A percentile compares a stretch with the other conserved stretches of the same genome.
These are phyloP conservation scores for Jacaranda mimosifolia DNA, from an alignment of 257 asterid genomes.

Conservation along the genomic window DNA sequence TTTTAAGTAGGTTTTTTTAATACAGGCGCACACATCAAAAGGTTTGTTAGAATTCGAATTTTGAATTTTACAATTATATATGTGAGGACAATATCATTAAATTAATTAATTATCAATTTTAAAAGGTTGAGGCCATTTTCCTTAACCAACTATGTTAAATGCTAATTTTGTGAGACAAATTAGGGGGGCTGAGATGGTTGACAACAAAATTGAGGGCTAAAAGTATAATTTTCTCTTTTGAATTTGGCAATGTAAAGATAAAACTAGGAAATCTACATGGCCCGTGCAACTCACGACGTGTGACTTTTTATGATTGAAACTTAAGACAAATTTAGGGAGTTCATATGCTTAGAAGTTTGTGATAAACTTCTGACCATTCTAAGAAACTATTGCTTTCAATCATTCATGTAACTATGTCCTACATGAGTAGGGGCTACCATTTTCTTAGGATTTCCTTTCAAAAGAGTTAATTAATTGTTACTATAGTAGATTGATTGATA, in stretches of 20 bases:
- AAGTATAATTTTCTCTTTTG: neutral
- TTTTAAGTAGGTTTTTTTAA: too few species aligned
- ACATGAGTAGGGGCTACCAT: conserved; percentile 3
- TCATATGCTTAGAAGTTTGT: neutral
- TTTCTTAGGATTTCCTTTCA: neutral
- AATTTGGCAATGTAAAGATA: neutral
- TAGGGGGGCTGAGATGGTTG: too few species aligned
- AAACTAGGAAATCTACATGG: neutral
- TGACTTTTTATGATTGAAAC: neutral
- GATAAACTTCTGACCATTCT: neutral
- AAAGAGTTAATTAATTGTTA: neutral
- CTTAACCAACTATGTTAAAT: too few species aligned
- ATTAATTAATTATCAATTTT: too few species aligned
- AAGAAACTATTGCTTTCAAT: neutral
- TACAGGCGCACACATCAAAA: too few species aligned
- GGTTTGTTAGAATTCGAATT: too few species aligned
- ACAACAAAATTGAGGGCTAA: neutral
- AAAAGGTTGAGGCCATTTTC: too few species aligned
- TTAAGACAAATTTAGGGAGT: neutral
- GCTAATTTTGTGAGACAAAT: too few species aligned
- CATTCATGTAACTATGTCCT: neutral
- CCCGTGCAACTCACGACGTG: neutral
- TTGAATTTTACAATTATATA: too few species aligned
- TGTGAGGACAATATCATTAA: too few species aligned
- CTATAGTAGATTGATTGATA: neutral